Base-by-base conservation (phyloP, 331 rosid genomes). In the Pyrus hybrid region DNA sequence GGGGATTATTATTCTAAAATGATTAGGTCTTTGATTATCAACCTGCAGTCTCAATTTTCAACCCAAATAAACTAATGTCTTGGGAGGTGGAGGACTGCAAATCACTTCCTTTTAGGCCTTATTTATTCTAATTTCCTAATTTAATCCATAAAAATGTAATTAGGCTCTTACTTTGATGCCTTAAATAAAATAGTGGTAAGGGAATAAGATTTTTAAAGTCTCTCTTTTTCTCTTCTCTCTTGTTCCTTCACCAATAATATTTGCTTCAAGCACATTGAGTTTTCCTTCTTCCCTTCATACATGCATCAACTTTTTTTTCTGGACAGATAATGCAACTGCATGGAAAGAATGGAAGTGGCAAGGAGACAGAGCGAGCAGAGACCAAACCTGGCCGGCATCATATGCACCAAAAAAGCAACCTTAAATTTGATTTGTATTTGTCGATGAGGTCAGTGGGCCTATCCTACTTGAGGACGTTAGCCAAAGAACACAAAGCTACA, bases 1-100 rank as follows among this genome's bases (percentile, higher is more conserved):
- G 88, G 84, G 80, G 51, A 62, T 74, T 87, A 87, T 87, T 70
- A 87, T 87, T 87, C 81, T 73, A 79, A 82, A 84, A 87, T 87
- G 86, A 87, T 87, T 82, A 81, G 61, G 62, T 78, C 74, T 66
- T 49, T 69, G 86, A 81, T 76, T 79, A 79, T 72, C 64, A 72
- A 43, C 37, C 75, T 70, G 77, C 67, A 64, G 61, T 54, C 29
- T 25, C 49, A 65, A 67, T 51, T 64, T 63, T 64, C 51, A 29
- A 58, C 16, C 54, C 57, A 13, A 33, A 57, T 56, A 71, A 35
- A 53, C 3, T 32, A 57, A 43, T 60, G 66, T 21, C 23, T 71
- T 71, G 76, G 33, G 67, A 33, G 67, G 67, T 57, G 76, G 33
- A 22, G 65, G 28, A 63, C 29, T 13, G 35, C 33, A 72, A 33